Percentiles rank a stretch among this genome's conserved stretches.
Evolutionary conservation across 2,329 filamentous ascomycete species (phyloP).

Genomic region (Aspergillus candidus): DNA sequence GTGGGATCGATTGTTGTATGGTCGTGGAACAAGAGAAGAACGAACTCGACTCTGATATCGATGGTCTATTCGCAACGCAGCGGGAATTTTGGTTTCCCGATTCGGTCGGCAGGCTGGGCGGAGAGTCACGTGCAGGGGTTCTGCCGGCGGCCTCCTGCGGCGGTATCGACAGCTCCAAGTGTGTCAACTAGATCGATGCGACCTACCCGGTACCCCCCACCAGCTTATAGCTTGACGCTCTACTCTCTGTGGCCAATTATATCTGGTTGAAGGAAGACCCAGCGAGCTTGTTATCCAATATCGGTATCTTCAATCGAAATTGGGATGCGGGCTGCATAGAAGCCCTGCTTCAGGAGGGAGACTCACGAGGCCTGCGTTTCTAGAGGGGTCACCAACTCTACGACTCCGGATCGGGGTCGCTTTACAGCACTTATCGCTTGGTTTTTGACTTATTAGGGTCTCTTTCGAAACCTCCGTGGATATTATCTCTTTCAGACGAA

Average conservation of each 20-base stretch:
- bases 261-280: background rate
- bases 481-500: no score
- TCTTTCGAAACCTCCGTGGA: background rate
- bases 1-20: no score
- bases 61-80: background rate
- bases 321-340: background rate
- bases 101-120: slow-evolving; percentile 18
- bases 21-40: background rate
- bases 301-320: background rate
- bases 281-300: background rate
- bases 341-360: no score
- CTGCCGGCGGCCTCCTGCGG: slow-evolving; percentile 9
- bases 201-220: no score
- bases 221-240: background rate
- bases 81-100: slow-evolving; percentile 15
- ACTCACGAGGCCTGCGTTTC: slow-evolving; percentile 3
- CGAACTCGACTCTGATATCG: no score
- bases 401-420: no score
- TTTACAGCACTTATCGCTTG: background rate
- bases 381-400: background rate
- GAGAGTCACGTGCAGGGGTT: slow-evolving; percentile 28
- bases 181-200: no score
- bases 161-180: background rate
- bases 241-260: background rate
- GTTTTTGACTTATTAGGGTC: background rate